Conservation (phyloP, 2,329 filamentous ascomycete genomes). For the Diatrype stigma region DNA sequence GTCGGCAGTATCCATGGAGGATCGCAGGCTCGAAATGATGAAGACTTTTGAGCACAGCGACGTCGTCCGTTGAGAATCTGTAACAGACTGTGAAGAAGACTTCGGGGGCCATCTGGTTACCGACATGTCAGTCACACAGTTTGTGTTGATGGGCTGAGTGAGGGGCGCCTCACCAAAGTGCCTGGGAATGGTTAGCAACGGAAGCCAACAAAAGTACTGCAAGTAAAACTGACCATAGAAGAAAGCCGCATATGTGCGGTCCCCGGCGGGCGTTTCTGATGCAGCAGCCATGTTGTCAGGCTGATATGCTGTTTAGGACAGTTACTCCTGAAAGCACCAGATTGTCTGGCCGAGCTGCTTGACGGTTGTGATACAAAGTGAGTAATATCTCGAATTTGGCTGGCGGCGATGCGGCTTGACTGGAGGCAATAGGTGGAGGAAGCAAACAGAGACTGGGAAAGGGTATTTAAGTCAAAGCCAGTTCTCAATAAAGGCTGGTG, state of each 20-base stretch:
- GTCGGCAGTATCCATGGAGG: conserved; percentile 68
- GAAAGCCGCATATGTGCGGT: conserved; percentile 40
- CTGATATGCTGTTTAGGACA: background rate
- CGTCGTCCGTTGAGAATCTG: conserved; percentile 47
- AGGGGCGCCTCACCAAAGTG: conserved; percentile 27
- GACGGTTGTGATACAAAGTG: background rate
- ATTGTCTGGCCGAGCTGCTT: too few relatives aligned
- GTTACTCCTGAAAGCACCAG: background rate
- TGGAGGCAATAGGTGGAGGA: too few relatives aligned
- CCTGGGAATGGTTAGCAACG: conserved; percentile 29
- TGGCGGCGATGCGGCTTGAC: too few relatives aligned
- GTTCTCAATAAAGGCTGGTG: too few relatives aligned
- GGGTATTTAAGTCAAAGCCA: too few relatives aligned
- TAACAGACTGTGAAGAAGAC: conserved; percentile 86
- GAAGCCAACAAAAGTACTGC: background rate
- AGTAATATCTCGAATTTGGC: background rate
- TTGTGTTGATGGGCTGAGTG: background rate
- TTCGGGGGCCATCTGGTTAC: conserved; percentile 67
- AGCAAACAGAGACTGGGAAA: too few relatives aligned
- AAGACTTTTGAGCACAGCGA: conserved; percentile 42
- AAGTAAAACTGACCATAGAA: conserved; percentile 50
- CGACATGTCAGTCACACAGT: conserved; percentile 8
- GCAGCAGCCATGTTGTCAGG: conserved; percentile 7
- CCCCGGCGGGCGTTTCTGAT: conserved; percentile 7
- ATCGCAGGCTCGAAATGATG: conserved; percentile 68